Conservation (phyloP, 306 rosid species). For the Mimosa bimucronata region DNA sequence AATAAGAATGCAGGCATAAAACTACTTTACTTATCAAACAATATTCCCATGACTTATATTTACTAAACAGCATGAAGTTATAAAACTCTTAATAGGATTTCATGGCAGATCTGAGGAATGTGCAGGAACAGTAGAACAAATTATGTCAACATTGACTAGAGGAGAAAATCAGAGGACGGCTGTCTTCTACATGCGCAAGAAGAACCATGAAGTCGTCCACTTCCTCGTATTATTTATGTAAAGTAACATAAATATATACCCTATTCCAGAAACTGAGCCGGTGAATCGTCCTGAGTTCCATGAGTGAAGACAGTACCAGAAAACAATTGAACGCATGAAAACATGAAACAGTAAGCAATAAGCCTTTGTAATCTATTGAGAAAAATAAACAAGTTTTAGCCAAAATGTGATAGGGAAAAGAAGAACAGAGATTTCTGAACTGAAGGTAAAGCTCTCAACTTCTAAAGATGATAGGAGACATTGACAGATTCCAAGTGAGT, state of each 20-base stretch:
- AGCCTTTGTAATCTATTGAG: conserved; percentile 3
- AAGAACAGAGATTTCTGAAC: background rate
- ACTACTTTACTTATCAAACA: background rate
- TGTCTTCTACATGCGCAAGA: conserved; percentile 3
- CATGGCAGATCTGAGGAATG: background rate
- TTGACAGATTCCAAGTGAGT: conserved; percentile 8
- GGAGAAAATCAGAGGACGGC: background rate
- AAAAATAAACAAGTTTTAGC: background rate
- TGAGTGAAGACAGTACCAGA: background rate
- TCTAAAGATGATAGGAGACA: background rate
- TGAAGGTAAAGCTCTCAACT: background rate
- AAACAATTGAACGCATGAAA: background rate
- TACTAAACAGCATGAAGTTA: background rate
- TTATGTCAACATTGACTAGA: background rate
- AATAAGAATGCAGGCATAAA: background rate
- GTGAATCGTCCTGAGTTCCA: background rate
- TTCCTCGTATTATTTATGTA: background rate
- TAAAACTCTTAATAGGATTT: background rate
- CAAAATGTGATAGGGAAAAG: background rate
- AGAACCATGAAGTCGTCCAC: background rate
- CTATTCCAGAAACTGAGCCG: background rate
- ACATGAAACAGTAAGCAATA: conserved; percentile 17
- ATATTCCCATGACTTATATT: background rate
- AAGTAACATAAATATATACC: conserved; percentile 8
- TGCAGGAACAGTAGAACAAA: conserved; percentile 1